Percentiles rank a stretch among this genome's conserved stretches.
Evolutionary conservation across 1,139 yeast species (phyloP).

Genomic region (Kluyveromyces sp.): DNA sequence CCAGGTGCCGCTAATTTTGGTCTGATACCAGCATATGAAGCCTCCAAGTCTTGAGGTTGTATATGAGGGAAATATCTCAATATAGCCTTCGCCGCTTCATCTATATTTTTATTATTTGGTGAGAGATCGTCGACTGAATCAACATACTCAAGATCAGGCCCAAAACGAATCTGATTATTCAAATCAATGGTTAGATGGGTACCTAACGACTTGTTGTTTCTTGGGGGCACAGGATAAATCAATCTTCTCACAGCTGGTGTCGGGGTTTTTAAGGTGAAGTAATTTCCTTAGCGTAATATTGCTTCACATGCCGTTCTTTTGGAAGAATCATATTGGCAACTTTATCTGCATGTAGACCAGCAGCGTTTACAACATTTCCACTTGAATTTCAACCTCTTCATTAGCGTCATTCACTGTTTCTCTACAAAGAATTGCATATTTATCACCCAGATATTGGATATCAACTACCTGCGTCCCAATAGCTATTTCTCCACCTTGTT

Average conservation of each 20-base stretch:
- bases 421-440: constrained; percentile 30
- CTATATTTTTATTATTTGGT: constrained; percentile 42
- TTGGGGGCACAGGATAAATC: constrained; percentile 74
- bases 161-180: constrained; percentile 74
- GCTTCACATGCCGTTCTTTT: constrained; percentile 44
- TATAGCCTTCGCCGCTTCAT: constrained; percentile 53
- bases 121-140: constrained; percentile 42
- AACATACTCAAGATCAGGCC: constrained; percentile 87
- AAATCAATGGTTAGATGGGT: constrained; percentile 80
- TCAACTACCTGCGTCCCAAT: constrained; percentile 49
- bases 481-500: constrained; percentile 51
- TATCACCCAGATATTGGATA: constrained; percentile 27
- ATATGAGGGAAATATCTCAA: constrained; percentile 55
- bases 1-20: constrained; percentile 57
- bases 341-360: constrained; percentile 67
- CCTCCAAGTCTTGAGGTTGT: constrained; percentile 43
- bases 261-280: constrained; percentile 37
- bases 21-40: constrained; percentile 75
- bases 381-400: constrained; percentile 39
- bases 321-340: constrained; percentile 68
- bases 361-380: constrained; percentile 65
- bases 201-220: constrained; percentile 69
- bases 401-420: constrained; percentile 28
- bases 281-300: constrained; percentile 75
- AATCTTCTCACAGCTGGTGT: constrained; percentile 37